Conservation (phyloP, 495 filamentous ascomycete species). For the Penicillium riverlandense region DNA sequence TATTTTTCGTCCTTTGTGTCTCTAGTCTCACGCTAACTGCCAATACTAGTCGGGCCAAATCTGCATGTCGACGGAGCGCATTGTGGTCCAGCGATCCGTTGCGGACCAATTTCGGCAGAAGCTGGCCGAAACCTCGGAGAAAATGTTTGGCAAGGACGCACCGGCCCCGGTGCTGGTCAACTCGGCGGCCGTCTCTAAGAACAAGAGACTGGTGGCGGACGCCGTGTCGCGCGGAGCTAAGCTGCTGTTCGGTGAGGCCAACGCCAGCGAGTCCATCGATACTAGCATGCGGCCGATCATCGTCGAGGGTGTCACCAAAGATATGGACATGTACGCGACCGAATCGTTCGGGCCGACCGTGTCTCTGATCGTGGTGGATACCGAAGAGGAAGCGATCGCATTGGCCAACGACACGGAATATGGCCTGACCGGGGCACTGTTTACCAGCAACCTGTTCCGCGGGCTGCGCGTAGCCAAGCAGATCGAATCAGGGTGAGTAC, state of each 20-base stretch:
- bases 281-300: conserved; percentile 67
- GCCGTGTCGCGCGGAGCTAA: conserved; percentile 64
- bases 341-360: conserved; percentile 84
- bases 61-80: conserved; percentile 88
- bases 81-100: conserved; percentile 70
- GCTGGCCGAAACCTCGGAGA: conserved; percentile 35
- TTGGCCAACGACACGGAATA: conserved; percentile 49
- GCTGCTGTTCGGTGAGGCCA: conserved; percentile 52
- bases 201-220: conserved; percentile 56
- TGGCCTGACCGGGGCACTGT: conserved; percentile 41
- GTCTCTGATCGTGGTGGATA: conserved; percentile 39
- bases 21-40: neutral
- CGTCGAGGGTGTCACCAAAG: conserved; percentile 58
- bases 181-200: conserved; percentile 53
- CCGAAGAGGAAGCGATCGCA: conserved; percentile 40
- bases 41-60: conserved; percentile 61
- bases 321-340: conserved; percentile 76
- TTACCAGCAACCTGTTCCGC: conserved; percentile 40
- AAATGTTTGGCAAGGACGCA: conserved; percentile 39
- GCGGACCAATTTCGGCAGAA: conserved; percentile 57
- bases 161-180: conserved; percentile 58
- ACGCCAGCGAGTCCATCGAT: conserved; percentile 33
- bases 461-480: conserved; percentile 40
- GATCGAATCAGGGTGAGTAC: conserved; percentile 42
- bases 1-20: neutral